Conservation (phyloP, 2,329 filamentous ascomycete species). For the Penicillium sp. region DNA sequence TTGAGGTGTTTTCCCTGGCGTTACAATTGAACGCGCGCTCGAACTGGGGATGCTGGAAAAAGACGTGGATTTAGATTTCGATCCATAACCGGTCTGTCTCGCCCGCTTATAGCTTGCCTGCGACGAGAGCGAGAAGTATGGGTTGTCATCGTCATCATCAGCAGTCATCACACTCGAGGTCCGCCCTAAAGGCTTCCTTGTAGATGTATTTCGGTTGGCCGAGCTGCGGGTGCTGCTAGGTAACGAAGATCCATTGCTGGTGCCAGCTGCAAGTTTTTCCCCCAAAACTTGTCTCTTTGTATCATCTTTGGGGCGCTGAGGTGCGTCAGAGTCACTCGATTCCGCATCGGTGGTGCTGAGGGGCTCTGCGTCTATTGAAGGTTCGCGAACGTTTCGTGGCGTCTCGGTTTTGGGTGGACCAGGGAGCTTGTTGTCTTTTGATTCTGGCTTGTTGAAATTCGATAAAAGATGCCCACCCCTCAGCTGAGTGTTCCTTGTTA, state of each 20-base stretch:
- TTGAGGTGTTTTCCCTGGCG: conserved; percentile 4
- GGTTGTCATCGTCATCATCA: conserved; percentile 12
- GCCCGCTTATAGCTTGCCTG: conserved; percentile 17
- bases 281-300: conserved; percentile 16
- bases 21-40: conserved; percentile 10
- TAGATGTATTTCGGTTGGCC: conserved; percentile 3
- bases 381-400: conserved; percentile 11
- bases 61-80: conserved; percentile 3
- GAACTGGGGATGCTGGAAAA: conserved; percentile 17
- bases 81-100: not conserved
- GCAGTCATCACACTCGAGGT: conserved; percentile 12
- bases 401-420: not conserved
- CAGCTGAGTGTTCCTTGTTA: conserved; percentile 22
- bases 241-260: not conserved
- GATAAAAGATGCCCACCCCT: conserved; percentile 23
- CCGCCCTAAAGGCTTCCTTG: conserved; percentile 1
- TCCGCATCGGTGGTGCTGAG: conserved; percentile 28
- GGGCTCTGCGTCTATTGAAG: conserved; percentile 37
- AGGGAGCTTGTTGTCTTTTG: not conserved
- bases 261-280: conserved; percentile 22
- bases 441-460: conserved; percentile 16
- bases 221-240: conserved; percentile 1
- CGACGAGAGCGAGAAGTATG: conserved; percentile 7
- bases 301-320: conserved; percentile 6
- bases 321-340: conserved; percentile 8